Evolutionary conservation across 371 early-diverging fungal species (phyloP).

Genomic region (Umbelopsis sp.): DNA sequence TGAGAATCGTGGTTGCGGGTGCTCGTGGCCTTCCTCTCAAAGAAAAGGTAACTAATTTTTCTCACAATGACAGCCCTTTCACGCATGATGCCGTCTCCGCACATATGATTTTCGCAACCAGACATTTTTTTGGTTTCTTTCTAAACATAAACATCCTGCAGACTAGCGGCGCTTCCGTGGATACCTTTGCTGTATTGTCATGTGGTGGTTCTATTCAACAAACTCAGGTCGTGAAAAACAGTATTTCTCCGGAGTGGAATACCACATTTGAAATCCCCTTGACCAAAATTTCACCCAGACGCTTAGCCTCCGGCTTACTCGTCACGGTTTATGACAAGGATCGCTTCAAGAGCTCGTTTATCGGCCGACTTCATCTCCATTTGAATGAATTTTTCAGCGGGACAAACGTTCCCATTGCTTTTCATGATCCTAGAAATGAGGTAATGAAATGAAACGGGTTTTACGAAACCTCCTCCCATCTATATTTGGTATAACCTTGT

Average conservation of each 20-base stretch:
- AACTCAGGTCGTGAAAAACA: constrained; percentile 43
- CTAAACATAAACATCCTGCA: too few species aligned
- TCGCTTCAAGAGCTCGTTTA: constrained; percentile 41
- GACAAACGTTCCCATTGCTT: constrained; percentile 28
- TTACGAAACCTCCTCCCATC: background rate
- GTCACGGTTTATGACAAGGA: constrained; percentile 45
- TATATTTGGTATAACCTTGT: background rate
- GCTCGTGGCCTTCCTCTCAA: background rate
- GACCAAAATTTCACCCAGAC: constrained; percentile 17
- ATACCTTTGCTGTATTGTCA: constrained; percentile 42
- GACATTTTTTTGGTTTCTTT: background rate
- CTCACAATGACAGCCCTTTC: too few species aligned
- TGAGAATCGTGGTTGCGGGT: background rate
- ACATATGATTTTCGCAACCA: background rate
- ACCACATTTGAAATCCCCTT: constrained; percentile 49
- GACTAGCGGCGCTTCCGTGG: constrained; percentile 20
- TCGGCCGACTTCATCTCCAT: constrained; percentile 40
- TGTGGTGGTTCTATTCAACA: constrained; percentile 48
- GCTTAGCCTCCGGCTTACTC: constrained; percentile 36
- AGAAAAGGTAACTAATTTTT: constrained; percentile 3
- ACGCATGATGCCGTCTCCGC: too few species aligned
- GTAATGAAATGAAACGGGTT: constrained; percentile 8
- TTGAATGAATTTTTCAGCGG: constrained; percentile 36
- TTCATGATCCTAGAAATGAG: constrained; percentile 26
- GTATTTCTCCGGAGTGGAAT: constrained; percentile 43